Evolutionary conservation across 225 moss, liverwort and hornwort genomes (phyloP), one percentile per base, ranked within the genome.

Genomic region (Pleurozium schreberi): DNA sequence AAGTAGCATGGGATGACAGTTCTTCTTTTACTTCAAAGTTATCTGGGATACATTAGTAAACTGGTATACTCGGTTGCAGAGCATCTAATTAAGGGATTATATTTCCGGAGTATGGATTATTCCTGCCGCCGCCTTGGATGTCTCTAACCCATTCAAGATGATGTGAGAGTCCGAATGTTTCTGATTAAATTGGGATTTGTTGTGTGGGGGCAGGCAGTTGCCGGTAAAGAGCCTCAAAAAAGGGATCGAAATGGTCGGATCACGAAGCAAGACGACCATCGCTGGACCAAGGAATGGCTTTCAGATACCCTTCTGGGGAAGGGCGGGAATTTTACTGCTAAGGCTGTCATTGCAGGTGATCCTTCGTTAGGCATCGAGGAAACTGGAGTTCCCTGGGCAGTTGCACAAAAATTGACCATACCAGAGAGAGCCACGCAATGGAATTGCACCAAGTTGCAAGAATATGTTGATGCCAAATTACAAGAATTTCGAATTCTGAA

Each of bases 251-350:
- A 94, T 42, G 97, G 95, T 73, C 92, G 93, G 36, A 84, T 95
- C 83, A 93, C 92, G 65, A 94, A 95, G 85, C 92, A 94, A 91
- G 89, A 96, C 47, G 93, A 94, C 55, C 94, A 94, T 84, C 93
- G 95, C 45, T 91, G 96, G 92, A 96, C 96, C 83, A 92, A 94
- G n/a, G 93, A 93, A 55, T 96, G 98, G 96, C 87, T 98, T 68
- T 94, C 95, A 75, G 80, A 94, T 28, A 90, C 92, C 69, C 86
- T 98, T 57, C 85, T 98, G 71, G 97, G 91, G 9, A 98, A 98
- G 88, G 86, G 95, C 30, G 93, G 93, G 31, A 96, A 96, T 81
- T 87, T 86, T 33, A 92, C 93, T 78, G 98, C 96, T 5, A 92
- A 94, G 84, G 93, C 93, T 69, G 91, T 98, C 26, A 88, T 98